phyloP scores from a whole-genome alignment of 2,329 filamentous ascomycete species.

The Penicillium palitans region DNA sequence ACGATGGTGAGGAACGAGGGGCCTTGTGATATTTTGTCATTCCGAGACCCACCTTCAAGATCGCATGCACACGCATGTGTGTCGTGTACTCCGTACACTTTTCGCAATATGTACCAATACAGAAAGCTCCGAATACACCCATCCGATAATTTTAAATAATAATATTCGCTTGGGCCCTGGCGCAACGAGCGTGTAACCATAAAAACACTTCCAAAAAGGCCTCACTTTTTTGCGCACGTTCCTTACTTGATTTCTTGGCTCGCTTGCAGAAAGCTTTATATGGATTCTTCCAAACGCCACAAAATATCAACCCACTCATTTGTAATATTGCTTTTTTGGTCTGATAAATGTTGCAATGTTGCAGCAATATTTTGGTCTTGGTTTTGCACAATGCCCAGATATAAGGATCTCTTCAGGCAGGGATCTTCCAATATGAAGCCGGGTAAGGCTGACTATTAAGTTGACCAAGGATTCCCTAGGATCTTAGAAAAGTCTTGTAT shows the following conservation, averaged over 20 bases:
- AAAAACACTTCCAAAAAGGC: neutral
- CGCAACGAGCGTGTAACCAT: neutral
- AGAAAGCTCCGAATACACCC: neutral
- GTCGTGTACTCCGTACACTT: neutral
- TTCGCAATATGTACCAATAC: neutral
- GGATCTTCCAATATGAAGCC: neutral
- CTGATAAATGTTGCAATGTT: neutral
- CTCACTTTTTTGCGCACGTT: slow-evolving; percentile 1
- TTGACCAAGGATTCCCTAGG: neutral
- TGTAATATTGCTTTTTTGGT: neutral
- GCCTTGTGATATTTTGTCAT: neutral
- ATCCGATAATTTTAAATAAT: neutral
- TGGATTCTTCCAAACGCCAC: slow-evolving; percentile 2
- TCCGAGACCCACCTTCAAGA: slow-evolving; percentile 3
- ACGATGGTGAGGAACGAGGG: neutral
- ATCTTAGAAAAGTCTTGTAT: neutral
- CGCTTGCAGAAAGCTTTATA: neutral
- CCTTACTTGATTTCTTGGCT: slow-evolving; percentile 4
- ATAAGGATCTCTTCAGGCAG: neutral
- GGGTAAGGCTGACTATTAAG: neutral
- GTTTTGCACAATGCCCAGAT: neutral
- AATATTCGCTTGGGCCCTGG: neutral
- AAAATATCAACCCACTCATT: neutral
- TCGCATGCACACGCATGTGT: neutral
- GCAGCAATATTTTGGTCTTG: neutral